phyloP scores from a whole-genome alignment of 805 yeast genomes.

The Zygoascus flipseniorum region DNA sequence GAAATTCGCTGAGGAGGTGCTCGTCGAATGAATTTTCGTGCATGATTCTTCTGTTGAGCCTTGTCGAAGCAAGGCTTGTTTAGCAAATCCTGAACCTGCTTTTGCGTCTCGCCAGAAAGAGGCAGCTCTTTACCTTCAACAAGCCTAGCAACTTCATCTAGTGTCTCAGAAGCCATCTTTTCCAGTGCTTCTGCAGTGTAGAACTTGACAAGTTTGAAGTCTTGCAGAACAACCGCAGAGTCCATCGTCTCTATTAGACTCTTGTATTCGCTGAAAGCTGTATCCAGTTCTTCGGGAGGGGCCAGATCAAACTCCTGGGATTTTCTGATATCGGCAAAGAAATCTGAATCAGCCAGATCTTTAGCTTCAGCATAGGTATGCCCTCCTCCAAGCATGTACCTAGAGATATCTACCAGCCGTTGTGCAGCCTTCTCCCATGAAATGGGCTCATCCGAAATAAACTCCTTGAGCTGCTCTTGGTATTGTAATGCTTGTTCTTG shows the following conservation, averaged over 20 bases:
- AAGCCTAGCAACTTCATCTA: conserved; percentile 10
- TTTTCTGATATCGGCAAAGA: conserved; percentile 31
- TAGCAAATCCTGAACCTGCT: conserved; percentile 38
- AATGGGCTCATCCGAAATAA: conserved; percentile 25
- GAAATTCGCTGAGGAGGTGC: conserved; percentile 46
- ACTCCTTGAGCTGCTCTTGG: conserved; percentile 19
- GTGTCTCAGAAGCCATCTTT: conserved; percentile 21
- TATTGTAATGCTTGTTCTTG: conserved; percentile 26
- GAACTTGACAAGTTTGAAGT: conserved; percentile 33
- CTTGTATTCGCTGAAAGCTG: conserved; percentile 27
- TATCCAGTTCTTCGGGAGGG: conserved; percentile 26
- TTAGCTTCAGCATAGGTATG: conserved; percentile 47
- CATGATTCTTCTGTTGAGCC: conserved; percentile 12
- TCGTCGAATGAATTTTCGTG: conserved; percentile 44
- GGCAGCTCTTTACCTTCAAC: conserved; percentile 4
- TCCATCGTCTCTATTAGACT: conserved; percentile 30
- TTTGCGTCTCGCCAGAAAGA: conserved; percentile 26
- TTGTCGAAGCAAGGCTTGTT: conserved; percentile 20
- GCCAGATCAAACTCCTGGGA: conserved; percentile 24
- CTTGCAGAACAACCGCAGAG: conserved; percentile 40
- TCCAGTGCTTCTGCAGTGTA: conserved; percentile 30
- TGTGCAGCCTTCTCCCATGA: conserved; percentile 32
- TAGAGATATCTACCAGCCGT: conserved; percentile 48
- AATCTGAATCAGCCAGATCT: conserved; percentile 46
- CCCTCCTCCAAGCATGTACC: conserved; percentile 55